A percentile compares a stretch with the other conserved stretches of the same genome.
Evolutionary conservation across 495 filamentous ascomycete species (phyloP).

Genomic region (Mytilinidion resinicola): DNA sequence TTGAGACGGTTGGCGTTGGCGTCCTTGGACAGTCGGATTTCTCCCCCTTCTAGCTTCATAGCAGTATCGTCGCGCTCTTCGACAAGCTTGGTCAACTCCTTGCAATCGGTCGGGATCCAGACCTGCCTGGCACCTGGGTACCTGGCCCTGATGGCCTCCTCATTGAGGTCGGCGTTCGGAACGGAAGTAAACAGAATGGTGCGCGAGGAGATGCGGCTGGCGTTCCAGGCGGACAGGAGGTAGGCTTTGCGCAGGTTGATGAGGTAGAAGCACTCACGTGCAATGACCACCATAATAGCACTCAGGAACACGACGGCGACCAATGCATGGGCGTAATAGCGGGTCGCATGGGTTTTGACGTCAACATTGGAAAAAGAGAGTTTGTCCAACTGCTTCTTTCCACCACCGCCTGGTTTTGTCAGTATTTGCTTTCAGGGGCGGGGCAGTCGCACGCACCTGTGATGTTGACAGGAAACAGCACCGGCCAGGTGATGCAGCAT

Average conservation of each 20-base stretch:
- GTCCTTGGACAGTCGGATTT: conserved; percentile 76
- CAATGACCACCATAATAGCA: conserved; percentile 80
- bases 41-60: conserved; percentile 80
- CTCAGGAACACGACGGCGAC: conserved; percentile 65
- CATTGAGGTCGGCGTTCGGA: conserved; percentile 64
- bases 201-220: conserved; percentile 83
- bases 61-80: conserved; percentile 77
- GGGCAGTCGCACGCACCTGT: conserved; percentile 22
- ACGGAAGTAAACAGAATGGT: conserved; percentile 91
- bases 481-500: conserved; percentile 39
- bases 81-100: conserved; percentile 77
- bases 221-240: conserved; percentile 78
- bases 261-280: conserved; percentile 87
- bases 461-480: conserved; percentile 42
- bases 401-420: conserved; percentile 35
- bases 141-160: conserved; percentile 66
- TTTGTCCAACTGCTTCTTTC: conserved; percentile 63
- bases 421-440: background rate
- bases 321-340: conserved; percentile 72
- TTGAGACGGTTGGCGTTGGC: conserved; percentile 75
- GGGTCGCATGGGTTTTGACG: conserved; percentile 15
- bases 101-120: conserved; percentile 78
- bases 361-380: conserved; percentile 69
- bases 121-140: conserved; percentile 76
- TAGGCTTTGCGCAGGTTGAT: conserved; percentile 96